Conservation (phyloP, 2,329 filamentous ascomycete species). For the Tolypocladium nubicola region DNA sequence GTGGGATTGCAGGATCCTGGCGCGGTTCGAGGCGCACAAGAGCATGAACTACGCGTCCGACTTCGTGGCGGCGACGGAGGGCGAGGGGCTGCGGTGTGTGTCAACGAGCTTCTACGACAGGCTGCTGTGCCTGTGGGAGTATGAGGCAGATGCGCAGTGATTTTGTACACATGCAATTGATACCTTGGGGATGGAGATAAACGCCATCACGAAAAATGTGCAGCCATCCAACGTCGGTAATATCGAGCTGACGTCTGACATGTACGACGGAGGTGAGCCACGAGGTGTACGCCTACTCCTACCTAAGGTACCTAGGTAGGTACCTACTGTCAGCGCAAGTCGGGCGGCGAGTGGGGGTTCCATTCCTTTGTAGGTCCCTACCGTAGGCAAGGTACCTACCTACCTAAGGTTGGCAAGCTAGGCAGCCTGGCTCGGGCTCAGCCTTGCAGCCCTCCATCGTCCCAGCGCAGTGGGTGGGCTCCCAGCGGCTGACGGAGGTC, state of each 20-base stretch:
- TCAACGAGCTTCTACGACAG: conserved; percentile 73
- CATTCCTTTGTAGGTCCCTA: not conserved
- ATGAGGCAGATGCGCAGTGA: not conserved
- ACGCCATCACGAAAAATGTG: not conserved
- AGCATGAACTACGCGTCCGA: conserved; percentile 95
- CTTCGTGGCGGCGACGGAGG: conserved; percentile 33
- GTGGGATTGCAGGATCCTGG: conserved; percentile 56
- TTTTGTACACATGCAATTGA: too few relatives aligned
- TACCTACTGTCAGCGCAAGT: not conserved
- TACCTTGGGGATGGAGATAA: too few relatives aligned
- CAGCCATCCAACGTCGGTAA: too few relatives aligned
- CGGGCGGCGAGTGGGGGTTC: not conserved
- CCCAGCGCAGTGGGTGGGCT: not conserved
- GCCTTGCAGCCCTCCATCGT: not conserved
- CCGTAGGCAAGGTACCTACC: too few relatives aligned
- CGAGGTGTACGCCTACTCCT: too few relatives aligned
- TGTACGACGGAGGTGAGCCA: too few relatives aligned
- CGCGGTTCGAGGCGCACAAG: conserved; percentile 70
- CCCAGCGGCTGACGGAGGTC: not conserved
- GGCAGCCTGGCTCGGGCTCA: not conserved
- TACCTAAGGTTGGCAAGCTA: too few relatives aligned
- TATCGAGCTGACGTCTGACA: too few relatives aligned
- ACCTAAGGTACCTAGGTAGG: too few relatives aligned
- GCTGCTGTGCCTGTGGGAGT: conserved; percentile 56
- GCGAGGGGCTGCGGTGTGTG: conserved; percentile 34